Evolutionary conservation across 164 flowering plant genomes (phyloP), one percentile per base, ranked within the genome.

Genomic region (Vitis riparia): DNA sequence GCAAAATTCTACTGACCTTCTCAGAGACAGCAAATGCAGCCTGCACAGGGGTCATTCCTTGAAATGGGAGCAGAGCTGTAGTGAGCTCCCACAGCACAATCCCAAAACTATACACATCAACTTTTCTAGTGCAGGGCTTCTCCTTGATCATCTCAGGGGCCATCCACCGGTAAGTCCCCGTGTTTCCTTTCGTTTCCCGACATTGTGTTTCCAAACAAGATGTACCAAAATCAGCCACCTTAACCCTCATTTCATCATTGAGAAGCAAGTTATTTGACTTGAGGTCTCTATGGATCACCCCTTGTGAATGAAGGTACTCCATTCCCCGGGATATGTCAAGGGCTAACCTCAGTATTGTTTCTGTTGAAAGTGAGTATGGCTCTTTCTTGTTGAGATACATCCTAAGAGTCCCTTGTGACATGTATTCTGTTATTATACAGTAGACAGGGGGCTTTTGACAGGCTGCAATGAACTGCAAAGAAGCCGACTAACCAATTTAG

Each of bases 151-250:
- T 94, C 79, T 94, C 98, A 0, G 98, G 98, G 2, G 98, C 97
- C 98, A 94, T 94, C 98, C 98, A 94, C 6, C 98, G 92, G 57
- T 94, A 94, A 56, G 98, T 94, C 68, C 98, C 97, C 89, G 78
- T 89, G 78, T 90, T 87, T 8, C 95, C 98, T 72, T 91, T 91
- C 8, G 89, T 62, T 61, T 84, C 88, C 32, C 52, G 82, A 74
- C 92, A 85, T 66, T 89, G 92, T 7, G 97, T 89, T 68, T 94
- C 98, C 53, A 91, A 79, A 71, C 98, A 92, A 0, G 98, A 91
- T 7, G 93, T 92, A 3, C 98, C 98, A 73, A 94, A 94, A 82
- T 94, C 98, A 44, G 93, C 98, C 9, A 94, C 97, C 80, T 94
- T 94, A 30, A 92, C 97, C 55, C 90, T 68, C 97, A 92, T 90